Conservation (phyloP, 1,284 basidiomycete species). For the Malassezia yamatoensis region DNA sequence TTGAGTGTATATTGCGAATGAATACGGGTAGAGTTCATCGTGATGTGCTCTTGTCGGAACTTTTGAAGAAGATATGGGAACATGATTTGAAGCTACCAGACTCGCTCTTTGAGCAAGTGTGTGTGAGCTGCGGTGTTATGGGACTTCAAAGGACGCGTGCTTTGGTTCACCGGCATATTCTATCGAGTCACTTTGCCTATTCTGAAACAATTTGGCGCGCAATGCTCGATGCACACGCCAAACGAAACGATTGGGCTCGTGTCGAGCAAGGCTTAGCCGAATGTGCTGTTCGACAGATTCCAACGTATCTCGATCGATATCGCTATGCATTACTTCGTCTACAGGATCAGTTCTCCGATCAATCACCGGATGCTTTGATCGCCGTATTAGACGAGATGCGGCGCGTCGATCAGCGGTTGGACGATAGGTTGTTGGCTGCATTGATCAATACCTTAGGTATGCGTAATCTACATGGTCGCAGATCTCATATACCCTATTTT, state of each 20-base stretch:
- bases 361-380: not conserved
- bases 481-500: no score
- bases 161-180: slow-evolving; percentile 1
- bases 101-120: not conserved
- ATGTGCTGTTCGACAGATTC: not conserved
- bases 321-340: slow-evolving; percentile 5
- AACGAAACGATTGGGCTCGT: slow-evolving; percentile 7
- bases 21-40: slow-evolving; percentile 1
- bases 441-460: slow-evolving; percentile 4
- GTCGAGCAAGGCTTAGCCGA: slow-evolving; percentile 5
- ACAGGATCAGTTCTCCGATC: not conserved
- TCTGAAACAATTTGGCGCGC: slow-evolving; percentile 9
- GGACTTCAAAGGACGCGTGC: slow-evolving; percentile 5
- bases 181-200: not conserved
- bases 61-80: not conserved
- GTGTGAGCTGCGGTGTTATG: not conserved
- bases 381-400: slow-evolving; percentile 9
- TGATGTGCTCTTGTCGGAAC: slow-evolving; percentile 7
- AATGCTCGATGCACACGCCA: slow-evolving; percentile 8
- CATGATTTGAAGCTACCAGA: not conserved
- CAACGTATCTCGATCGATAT: not conserved
- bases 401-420: not conserved
- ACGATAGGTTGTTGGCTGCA: slow-evolving; percentile 8
- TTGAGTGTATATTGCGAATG: not conserved
- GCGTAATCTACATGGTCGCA: not conserved